Conservation (phyloP, 441 rosid species). For the Corymbia calophylla region DNA sequence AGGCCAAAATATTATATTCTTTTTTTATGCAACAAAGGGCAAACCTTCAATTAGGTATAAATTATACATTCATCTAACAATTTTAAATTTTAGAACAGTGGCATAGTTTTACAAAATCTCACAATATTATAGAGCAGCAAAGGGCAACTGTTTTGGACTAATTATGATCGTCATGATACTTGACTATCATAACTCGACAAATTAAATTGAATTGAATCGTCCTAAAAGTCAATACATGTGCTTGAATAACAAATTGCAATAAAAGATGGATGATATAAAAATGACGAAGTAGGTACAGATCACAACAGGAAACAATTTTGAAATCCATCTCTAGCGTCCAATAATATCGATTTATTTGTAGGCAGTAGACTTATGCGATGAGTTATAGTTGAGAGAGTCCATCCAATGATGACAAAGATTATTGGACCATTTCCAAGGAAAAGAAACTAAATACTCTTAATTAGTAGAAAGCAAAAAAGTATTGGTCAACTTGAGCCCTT, state of each 20-base stretch:
- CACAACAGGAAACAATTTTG: not conserved
- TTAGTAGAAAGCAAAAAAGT: not conserved
- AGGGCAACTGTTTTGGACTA: not conserved
- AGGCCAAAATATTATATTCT: not conserved
- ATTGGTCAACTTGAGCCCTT: too few relatives aligned
- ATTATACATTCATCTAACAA: not conserved
- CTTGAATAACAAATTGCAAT: not conserved
- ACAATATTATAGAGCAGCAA: not conserved
- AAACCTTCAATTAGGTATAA: not conserved
- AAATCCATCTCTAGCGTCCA: not conserved
- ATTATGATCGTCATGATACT: not conserved
- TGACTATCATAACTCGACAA: not conserved
- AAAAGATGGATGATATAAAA: not conserved
- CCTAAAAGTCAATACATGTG: not conserved
- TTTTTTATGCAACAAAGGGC: not conserved
- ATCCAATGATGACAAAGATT: not conserved
- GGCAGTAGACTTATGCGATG: not conserved
- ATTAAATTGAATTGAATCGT: not conserved
- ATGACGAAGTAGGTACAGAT: not conserved
- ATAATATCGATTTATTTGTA: not conserved
- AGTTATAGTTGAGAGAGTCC: not conserved
- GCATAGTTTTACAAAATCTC: rapidly evolving
- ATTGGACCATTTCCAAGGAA: not conserved
- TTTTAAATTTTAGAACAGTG: too few relatives aligned
- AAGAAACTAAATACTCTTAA: not conserved